Percentiles rank a stretch among this genome's conserved stretches.
Conservation (phyloP, 805 yeast species). For the Saccharomycopsis schoenii region DNA sequence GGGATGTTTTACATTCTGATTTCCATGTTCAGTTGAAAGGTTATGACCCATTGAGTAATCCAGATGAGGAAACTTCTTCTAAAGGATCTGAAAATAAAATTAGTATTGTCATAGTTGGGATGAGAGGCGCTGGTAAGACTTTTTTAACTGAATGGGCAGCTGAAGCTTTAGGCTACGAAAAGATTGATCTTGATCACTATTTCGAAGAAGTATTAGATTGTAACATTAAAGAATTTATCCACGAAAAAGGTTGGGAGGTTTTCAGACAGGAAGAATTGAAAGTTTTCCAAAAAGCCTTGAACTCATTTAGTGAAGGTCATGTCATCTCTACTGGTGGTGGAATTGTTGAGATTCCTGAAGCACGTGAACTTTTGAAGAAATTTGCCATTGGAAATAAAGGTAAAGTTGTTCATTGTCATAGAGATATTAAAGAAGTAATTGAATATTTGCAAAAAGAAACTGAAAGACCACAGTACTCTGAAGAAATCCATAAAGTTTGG, state of each 20-base stretch:
- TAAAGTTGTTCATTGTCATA: conserved; percentile 80
- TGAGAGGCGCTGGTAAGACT: conserved; percentile 97
- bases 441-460: conserved; percentile 66
- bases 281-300: conserved; percentile 42
- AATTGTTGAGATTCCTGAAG: conserved; percentile 65
- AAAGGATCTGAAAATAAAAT: conserved; percentile 31
- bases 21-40: conserved; percentile 67
- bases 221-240: conserved; percentile 52
- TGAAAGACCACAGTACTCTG: conserved; percentile 78
- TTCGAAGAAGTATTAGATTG: conserved; percentile 46
- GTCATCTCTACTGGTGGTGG: conserved; percentile 97
- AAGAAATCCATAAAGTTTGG: conserved; percentile 81
- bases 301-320: conserved; percentile 35
- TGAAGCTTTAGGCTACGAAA: conserved; percentile 49
- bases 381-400: conserved; percentile 48
- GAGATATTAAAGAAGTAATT: conserved; percentile 75
- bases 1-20: conserved; percentile 77
- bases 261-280: conserved; percentile 63
- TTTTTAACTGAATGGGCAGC: conserved; percentile 78
- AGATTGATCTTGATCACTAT: conserved; percentile 67
- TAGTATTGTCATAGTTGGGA: conserved; percentile 78
- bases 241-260: conserved; percentile 72
- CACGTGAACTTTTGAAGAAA: conserved; percentile 52
- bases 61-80: conserved; percentile 6
- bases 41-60: conserved; percentile 35